A percentile compares a stretch with the other conserved stretches of the same genome.
Evolutionary conservation across 2,329 filamentous ascomycete species (phyloP).

Genomic region (Colletotrichum somersetense): DNA sequence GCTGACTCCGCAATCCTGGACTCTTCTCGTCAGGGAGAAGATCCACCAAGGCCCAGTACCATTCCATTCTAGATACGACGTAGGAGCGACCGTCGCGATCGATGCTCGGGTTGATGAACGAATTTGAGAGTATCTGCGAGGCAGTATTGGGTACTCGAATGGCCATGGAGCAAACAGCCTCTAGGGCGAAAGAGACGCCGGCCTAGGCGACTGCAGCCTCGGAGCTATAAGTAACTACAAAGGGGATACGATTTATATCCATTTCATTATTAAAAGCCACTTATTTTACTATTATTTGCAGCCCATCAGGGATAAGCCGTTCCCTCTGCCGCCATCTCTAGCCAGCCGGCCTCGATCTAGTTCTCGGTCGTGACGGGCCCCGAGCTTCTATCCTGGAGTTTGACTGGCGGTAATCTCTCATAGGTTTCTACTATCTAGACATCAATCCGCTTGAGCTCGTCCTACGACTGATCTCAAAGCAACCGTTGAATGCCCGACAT

Average conservation of each 20-base stretch:
- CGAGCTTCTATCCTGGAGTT: slow-evolving; percentile 12
- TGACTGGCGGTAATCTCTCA: slow-evolving; percentile 42
- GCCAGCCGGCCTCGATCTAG: not conserved
- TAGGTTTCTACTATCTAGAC: slow-evolving; percentile 42
- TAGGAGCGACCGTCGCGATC: slow-evolving; percentile 53
- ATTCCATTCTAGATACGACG: slow-evolving; percentile 54
- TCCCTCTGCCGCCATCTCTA: slow-evolving; percentile 47
- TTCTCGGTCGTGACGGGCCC: not conserved
- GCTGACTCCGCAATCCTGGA: slow-evolving; percentile 38
- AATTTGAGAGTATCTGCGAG: slow-evolving; percentile 50
- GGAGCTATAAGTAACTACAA: slow-evolving; percentile 48
- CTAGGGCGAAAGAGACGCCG: slow-evolving; percentile 50
- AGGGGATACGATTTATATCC: slow-evolving; percentile 44
- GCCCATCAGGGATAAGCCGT: slow-evolving; percentile 47
- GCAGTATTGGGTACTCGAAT: not conserved
- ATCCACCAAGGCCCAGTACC: slow-evolving; percentile 52
- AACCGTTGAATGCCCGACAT: not conserved
- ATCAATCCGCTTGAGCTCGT: slow-evolving; percentile 40
- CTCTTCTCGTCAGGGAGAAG: slow-evolving; percentile 47
- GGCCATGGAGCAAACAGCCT: slow-evolving; percentile 45
- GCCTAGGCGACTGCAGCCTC: slow-evolving; percentile 55
- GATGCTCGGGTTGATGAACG: slow-evolving; percentile 45
- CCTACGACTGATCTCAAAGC: slow-evolving; percentile 45
- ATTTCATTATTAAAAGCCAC: slow-evolving; percentile 46
- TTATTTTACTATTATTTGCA: slow-evolving; percentile 46